These are phyloP conservation scores for Apophysomyces elegans DNA, from an alignment of 371 early-diverging fungal genomes.

Conservation along the genomic window DNA sequence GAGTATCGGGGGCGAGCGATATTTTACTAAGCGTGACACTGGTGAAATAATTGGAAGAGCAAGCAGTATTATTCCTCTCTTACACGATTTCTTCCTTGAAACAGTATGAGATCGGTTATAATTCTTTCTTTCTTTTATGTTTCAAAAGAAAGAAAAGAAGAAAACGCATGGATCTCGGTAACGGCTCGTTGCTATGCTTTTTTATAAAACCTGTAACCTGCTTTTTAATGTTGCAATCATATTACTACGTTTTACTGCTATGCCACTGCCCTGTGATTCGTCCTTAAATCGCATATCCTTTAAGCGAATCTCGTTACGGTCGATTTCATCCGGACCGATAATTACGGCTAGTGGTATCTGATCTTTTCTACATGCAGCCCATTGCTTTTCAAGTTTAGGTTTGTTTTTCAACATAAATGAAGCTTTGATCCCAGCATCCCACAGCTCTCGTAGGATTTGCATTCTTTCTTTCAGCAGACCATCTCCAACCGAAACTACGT, in stretches of 20 bases:
- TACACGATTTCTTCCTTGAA: background rate
- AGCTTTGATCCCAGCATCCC: constrained; percentile 86
- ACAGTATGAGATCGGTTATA: background rate
- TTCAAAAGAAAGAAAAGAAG: background rate
- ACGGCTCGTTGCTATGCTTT: background rate
- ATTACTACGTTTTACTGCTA: constrained; percentile 58
- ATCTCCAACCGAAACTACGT: constrained; percentile 86
- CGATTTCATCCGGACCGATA: constrained; percentile 86
- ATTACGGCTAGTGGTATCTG: constrained; percentile 91
- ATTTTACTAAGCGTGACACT: background rate
- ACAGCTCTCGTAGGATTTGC: constrained; percentile 82
- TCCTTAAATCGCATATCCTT: constrained; percentile 83
- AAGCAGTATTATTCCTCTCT: background rate
- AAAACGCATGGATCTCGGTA: background rate
- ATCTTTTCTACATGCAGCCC: constrained; percentile 80
- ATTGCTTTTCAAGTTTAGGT: constrained; percentile 84
- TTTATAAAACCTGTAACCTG: constrained; percentile 1
- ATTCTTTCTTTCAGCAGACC: constrained; percentile 95
- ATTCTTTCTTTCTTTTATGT: background rate
- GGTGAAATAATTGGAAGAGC: background rate
- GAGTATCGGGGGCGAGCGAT: background rate
- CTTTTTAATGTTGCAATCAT: constrained; percentile 70
- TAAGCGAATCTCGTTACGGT: constrained; percentile 78
- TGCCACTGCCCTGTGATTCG: constrained; percentile 64
- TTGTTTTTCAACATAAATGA: constrained; percentile 90